These are phyloP conservation scores for Podaxis pistillaris DNA, from an alignment of 768 basidiomycete species.

Conservation along the genomic window DNA sequence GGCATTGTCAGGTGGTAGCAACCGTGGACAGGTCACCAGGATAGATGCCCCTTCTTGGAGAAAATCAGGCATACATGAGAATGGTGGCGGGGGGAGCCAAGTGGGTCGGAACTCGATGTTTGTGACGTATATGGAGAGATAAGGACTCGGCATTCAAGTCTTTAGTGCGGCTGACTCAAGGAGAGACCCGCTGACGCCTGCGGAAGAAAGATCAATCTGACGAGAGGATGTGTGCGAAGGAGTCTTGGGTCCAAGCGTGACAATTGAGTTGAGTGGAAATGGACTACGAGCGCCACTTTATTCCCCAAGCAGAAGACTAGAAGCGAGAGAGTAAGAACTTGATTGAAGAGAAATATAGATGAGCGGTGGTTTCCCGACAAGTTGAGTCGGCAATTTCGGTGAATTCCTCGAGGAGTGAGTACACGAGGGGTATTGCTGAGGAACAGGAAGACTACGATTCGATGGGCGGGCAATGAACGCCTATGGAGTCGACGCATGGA, in stretches of 20 bases:
- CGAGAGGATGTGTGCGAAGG: not conserved
- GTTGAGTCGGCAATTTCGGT: not conserved
- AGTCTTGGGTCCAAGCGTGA: not conserved
- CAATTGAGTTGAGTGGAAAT: not conserved
- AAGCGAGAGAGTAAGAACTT: not conserved
- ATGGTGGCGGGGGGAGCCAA: not conserved
- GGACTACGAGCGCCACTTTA: not conserved
- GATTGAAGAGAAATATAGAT: too few relatives aligned
- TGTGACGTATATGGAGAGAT: not conserved
- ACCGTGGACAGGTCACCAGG: not conserved
- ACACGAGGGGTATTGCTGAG: not conserved
- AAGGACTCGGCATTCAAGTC: not conserved
- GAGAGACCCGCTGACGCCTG: slow-evolving; percentile 31
- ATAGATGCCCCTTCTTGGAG: not conserved
- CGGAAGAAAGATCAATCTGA: slow-evolving; percentile 86
- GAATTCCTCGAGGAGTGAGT: not conserved
- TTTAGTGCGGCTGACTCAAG: not conserved
- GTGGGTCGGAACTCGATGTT: not conserved
- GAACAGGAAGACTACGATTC: not conserved
- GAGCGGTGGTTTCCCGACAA: too few relatives aligned
- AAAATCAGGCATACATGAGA: not conserved
- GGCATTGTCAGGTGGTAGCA: slow-evolving; percentile 4
- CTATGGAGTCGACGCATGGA: not conserved
- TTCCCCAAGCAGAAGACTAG: not conserved
- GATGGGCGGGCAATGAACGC: not conserved